Evolutionary conservation across 169 alveolate genomes (phyloP).

Genomic region (Eimeria maxima): DNA sequence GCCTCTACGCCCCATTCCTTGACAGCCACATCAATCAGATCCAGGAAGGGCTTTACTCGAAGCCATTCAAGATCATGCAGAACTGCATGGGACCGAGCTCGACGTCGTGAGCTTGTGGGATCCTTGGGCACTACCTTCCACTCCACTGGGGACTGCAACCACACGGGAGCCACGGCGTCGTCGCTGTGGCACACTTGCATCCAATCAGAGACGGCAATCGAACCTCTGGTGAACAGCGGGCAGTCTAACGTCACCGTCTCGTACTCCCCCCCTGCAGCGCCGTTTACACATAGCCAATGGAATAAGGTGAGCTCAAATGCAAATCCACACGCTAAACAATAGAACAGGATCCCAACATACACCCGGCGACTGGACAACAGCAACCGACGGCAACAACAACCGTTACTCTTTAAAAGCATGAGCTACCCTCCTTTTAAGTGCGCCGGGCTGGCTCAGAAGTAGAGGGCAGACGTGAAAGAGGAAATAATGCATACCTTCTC

Average conservation of each 20-base stretch:
- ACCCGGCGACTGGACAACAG: background rate
- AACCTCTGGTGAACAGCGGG: slow-evolving; percentile 74
- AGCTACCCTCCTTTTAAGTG: background rate
- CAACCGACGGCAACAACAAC: background rate
- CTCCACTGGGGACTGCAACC: slow-evolving; percentile 42
- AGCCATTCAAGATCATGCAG: background rate
- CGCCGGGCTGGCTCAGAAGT: background rate
- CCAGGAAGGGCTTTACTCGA: slow-evolving; percentile 21
- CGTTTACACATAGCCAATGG: background rate
- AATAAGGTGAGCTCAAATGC: background rate
- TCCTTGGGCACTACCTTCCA: slow-evolving; percentile 49
- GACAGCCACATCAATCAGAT: background rate
- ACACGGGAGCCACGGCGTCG: slow-evolving; percentile 71
- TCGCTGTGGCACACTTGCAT: slow-evolving; percentile 40
- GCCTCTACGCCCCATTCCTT: background rate
- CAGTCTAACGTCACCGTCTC: slow-evolving; percentile 94
- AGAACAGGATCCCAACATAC: background rate
- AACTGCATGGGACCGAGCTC: background rate
- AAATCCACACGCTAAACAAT: background rate
- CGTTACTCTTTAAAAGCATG: background rate
- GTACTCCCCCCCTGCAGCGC: slow-evolving; percentile 96
- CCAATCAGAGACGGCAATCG: slow-evolving; percentile 44
- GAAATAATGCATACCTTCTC: slow-evolving; percentile 93
- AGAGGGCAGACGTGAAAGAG: background rate
- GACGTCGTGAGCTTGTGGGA: background rate